Evolutionary conservation across 2,329 filamentous ascomycete genomes (phyloP).

Genomic region (Botrytis squamosa): DNA sequence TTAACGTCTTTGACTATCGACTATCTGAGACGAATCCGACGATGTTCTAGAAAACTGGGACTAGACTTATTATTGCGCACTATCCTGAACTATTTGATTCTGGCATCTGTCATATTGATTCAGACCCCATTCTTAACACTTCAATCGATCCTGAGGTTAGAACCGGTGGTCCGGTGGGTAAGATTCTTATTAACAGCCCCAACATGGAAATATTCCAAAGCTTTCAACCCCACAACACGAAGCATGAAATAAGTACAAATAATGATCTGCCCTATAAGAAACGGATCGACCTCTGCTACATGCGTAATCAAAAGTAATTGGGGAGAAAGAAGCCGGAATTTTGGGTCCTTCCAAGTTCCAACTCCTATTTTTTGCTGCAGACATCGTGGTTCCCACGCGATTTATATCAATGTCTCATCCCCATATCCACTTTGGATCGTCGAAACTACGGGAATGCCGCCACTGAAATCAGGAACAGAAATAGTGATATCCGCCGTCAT

Average conservation of each 20-base stretch:
- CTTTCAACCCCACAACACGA: background rate
- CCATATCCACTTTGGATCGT: constrained; percentile 16
- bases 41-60: constrained; percentile 3
- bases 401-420: constrained; percentile 16
- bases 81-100: background rate
- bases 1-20: constrained; percentile 1
- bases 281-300: background rate
- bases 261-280: constrained; percentile 3
- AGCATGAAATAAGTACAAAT: background rate
- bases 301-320: background rate
- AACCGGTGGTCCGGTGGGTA: constrained; percentile 12
- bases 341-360: background rate
- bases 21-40: background rate
- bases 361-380: background rate
- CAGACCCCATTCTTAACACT: constrained; percentile 8
- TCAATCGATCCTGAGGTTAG: background rate
- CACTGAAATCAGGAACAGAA: background rate
- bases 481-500: background rate
- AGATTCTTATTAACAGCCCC: constrained; percentile 2
- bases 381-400: background rate
- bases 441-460: background rate
- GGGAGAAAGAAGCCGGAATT: background rate
- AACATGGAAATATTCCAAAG: background rate
- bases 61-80: constrained; percentile 4
- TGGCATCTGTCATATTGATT: constrained; percentile 7